Base-by-base conservation (phyloP, 768 basidiomycete species). In the Krasilnikovozyma curviuscula region DNA sequence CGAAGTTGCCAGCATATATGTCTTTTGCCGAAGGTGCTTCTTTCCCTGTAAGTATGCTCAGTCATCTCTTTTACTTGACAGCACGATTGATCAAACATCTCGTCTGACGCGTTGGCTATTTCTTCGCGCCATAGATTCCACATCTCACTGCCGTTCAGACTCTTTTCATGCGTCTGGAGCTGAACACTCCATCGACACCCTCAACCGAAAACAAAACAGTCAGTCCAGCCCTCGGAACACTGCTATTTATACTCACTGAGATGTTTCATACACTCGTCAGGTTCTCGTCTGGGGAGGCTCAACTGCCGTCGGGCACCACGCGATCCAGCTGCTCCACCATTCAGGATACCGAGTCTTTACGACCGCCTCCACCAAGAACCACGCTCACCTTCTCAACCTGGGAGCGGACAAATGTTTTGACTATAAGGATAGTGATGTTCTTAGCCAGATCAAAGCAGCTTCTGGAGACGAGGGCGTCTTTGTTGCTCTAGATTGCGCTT, bases 291-390 rank as follows among this genome's bases (percentile, higher is more conserved):
- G 18, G 7, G 24, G 25, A 43, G 34, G 44, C 18, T 21, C 45
- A 9, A 46, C 45, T 13, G 34, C 45, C 35, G 63, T 65, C n/a
- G 67, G 68, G 0, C 56, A 59, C 25, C 64, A 56, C 48, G 67
- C 68, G 0, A 61, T 73, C 16, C 67, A 69, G 52, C 63, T 72
- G 14, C 66, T 68, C 2, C 65, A 66, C 30, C 57, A 68, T 3
- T 55, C 67, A 0, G 72, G 72, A 14, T 63, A 70, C 49, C 64
- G 64, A 23, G 68, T 73, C 39, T 62, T 70, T 18, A 65, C 71
- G 7, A 70, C 69, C 21, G 66, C 70, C 4, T 71, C 70, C 0
- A 60, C 65, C 14, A 54, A 56, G 29, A 69, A 70, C 52, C 60
- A 63, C 38, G 62, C 59, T 0, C 56, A 67, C 16, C 53, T 72